A percentile compares a stretch with the other conserved stretches of the same genome.
Conservation (phyloP, 371 early-diverging fungal species). For the Mortierella sp. region DNA sequence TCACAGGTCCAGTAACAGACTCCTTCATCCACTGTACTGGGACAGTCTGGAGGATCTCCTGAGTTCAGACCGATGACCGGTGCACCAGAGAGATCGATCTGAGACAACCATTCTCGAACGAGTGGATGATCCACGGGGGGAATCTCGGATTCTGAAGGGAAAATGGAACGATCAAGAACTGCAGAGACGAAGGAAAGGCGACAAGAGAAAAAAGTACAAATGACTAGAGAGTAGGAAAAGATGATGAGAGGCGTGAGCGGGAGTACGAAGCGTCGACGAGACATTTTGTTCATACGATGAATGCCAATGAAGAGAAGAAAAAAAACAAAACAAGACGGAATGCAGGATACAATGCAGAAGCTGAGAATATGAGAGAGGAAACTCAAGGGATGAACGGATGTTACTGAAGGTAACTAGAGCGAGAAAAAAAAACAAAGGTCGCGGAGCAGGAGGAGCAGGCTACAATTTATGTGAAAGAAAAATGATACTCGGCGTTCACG, state of each 20-base stretch:
- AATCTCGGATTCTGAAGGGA: slow-evolving; percentile 5
- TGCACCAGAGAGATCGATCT: slow-evolving; percentile 31
- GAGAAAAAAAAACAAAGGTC: too few species aligned
- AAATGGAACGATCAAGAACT: neutral
- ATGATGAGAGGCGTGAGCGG: neutral
- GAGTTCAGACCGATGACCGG: slow-evolving; percentile 16
- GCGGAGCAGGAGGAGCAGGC: too few species aligned
- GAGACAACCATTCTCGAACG: slow-evolving; percentile 35
- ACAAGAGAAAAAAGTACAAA: neutral
- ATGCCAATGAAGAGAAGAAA: too few species aligned
- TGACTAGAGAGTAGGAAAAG: neutral
- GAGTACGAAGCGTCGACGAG: too few species aligned
- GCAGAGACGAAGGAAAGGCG: neutral
- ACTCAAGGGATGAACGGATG: too few species aligned
- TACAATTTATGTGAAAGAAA: too few species aligned
- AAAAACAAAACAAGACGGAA: too few species aligned
- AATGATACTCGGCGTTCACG: too few species aligned
- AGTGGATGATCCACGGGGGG: slow-evolving; percentile 17
- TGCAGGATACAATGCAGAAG: too few species aligned
- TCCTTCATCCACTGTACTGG: neutral
- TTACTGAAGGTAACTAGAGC: too few species aligned
- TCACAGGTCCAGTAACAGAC: slow-evolving; percentile 53
- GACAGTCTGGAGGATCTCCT: slow-evolving; percentile 37
- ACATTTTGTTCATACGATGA: too few species aligned
- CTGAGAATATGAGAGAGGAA: too few species aligned